These are phyloP conservation scores for Limnanthes douglasii DNA, from an alignment of 345 rosid species.

Conservation along the genomic window DNA sequence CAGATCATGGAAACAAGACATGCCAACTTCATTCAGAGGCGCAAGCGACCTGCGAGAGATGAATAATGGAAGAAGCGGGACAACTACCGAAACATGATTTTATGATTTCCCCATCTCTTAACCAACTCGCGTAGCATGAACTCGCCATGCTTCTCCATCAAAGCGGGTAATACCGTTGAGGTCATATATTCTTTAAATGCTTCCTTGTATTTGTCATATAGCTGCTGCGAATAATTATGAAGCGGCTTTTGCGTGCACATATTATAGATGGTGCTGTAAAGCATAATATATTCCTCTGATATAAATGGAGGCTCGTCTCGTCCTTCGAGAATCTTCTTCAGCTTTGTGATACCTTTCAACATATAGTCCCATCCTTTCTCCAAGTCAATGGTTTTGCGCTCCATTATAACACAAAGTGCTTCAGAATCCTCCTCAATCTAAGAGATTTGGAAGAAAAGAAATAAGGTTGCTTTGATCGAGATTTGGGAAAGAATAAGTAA, in stretches of 20 bases:
- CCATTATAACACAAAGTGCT: too few species aligned
- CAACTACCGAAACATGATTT: conserved; percentile 44
- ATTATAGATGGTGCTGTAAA: conserved; percentile 58
- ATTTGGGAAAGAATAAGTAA: too few species aligned
- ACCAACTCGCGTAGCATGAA: conserved; percentile 45
- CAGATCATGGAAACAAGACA: conserved; percentile 45
- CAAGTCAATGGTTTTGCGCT: conserved; percentile 23
- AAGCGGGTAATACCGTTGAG: conserved; percentile 30
- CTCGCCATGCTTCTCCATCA: conserved; percentile 48
- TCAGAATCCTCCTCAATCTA: too few species aligned
- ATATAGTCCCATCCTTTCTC: conserved; percentile 52
- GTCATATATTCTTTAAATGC: conserved; percentile 40
- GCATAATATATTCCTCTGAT: conserved; percentile 50
- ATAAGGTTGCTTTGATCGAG: too few species aligned
- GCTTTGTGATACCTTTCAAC: conserved; percentile 46
- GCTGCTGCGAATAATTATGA: conserved; percentile 49
- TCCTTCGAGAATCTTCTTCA: conserved; percentile 52
- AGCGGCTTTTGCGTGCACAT: conserved; percentile 68
- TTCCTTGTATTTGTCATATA: conserved; percentile 45
- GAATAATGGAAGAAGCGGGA: conserved; percentile 38
- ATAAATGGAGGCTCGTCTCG: conserved; percentile 25
- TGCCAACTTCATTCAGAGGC: conserved; percentile 33
- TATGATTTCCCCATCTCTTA: conserved; percentile 44
- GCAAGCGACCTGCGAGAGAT: conserved; percentile 31
- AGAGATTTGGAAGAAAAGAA: too few species aligned